These are phyloP conservation scores for Vanrija sp. DNA, from an alignment of 1,284 basidiomycete genomes.

Conservation along the genomic window DNA sequence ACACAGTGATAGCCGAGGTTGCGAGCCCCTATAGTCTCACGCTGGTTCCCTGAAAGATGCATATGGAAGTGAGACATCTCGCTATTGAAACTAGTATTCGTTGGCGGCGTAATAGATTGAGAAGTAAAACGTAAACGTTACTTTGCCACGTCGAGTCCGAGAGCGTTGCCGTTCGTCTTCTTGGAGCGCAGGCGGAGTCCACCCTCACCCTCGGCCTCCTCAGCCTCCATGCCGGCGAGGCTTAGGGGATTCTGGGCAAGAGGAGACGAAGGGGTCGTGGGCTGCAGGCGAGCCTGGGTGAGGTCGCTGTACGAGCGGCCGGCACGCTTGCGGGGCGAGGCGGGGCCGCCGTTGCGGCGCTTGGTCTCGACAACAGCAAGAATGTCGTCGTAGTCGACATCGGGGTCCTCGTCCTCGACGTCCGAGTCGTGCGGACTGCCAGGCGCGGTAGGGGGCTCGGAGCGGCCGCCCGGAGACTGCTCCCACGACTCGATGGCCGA, in stretches of 20 bases:
- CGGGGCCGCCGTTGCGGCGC: conserved; percentile 19
- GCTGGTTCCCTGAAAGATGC: too few species aligned
- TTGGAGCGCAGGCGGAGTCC: too few species aligned
- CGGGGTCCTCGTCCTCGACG: conserved; percentile 48
- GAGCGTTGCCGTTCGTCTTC: too few species aligned
- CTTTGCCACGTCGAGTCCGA: too few species aligned
- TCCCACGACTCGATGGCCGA: conserved; percentile 42
- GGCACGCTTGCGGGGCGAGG: conserved; percentile 27
- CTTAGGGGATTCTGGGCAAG: too few species aligned
- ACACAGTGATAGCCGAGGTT: too few species aligned
- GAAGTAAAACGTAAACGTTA: too few species aligned
- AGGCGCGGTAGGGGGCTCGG: conserved; percentile 28
- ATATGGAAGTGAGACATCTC: too few species aligned
- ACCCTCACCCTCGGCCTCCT: background rate
- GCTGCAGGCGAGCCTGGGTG: conserved; percentile 9
- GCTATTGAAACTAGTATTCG: too few species aligned
- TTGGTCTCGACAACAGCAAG: conserved; percentile 44
- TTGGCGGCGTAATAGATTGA: too few species aligned
- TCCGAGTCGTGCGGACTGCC: conserved; percentile 47
- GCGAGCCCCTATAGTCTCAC: too few species aligned
- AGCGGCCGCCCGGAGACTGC: conserved; percentile 25
- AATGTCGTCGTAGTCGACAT: conserved; percentile 53
- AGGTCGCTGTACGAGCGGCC: conserved; percentile 37
- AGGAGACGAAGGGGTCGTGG: background rate
- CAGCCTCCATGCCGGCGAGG: background rate